A percentile compares a stretch with the other conserved stretches of the same genome.
phyloP scores from a whole-genome alignment of 768 basidiomycete species.

The Postia placenta region DNA sequence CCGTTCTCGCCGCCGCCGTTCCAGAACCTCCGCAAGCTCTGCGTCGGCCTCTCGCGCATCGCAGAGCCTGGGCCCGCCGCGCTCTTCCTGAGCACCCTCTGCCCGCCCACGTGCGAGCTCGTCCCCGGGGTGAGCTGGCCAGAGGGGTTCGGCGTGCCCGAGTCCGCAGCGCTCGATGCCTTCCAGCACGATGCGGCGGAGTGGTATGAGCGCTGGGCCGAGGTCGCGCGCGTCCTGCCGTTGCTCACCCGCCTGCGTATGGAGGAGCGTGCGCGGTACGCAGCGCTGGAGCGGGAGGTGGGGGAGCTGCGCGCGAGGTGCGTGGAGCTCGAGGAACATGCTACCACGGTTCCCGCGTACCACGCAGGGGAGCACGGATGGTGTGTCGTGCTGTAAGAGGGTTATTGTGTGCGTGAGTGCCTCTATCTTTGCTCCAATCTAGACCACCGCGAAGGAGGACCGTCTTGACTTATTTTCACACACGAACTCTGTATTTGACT shows the following conservation, averaged over 20 bases:
- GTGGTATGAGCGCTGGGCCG: constrained; percentile 36
- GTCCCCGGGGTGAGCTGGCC: constrained; percentile 47
- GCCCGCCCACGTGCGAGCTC: constrained; percentile 36
- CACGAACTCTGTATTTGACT: too few species aligned
- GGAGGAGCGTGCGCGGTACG: constrained; percentile 36
- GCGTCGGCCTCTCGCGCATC: constrained; percentile 46
- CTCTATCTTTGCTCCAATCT: too few species aligned
- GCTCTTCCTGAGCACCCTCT: constrained; percentile 47
- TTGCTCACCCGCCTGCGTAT: constrained; percentile 35
- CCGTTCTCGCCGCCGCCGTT: constrained; percentile 13
- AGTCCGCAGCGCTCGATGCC: constrained; percentile 1
- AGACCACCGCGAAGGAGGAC: too few species aligned
- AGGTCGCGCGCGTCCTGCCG: constrained; percentile 37
- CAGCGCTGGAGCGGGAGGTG: constrained; percentile 36
- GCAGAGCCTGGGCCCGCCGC: constrained; percentile 37
- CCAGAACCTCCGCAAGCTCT: constrained; percentile 25
- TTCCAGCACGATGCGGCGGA: constrained; percentile 5
- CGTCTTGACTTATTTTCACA: too few species aligned
- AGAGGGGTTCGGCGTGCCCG: constrained; percentile 12
- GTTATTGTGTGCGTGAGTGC: too few species aligned
- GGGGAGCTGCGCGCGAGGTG: constrained; percentile 45
- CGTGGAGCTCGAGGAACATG: constrained; percentile 34
- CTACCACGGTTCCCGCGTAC: too few species aligned
- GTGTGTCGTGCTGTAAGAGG: too few species aligned
- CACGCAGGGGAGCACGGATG: too few species aligned